These are phyloP conservation scores for Argentina anserina DNA, from an alignment of 306 rosid genomes.

Conservation along the genomic window DNA sequence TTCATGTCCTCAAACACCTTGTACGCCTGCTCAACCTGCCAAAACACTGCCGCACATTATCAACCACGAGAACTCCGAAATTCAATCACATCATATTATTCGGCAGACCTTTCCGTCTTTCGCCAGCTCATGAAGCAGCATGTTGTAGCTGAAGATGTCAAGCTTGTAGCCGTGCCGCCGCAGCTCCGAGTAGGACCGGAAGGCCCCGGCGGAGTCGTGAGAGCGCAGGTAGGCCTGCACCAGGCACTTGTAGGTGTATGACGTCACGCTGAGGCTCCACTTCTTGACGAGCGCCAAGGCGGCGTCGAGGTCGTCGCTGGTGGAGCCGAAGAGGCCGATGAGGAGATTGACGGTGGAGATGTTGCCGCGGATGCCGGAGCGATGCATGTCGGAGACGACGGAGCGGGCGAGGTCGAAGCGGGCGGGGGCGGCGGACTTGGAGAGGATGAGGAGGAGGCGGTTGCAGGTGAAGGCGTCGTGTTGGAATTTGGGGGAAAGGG, in stretches of 20 bases:
- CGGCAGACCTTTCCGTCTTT: slow-evolving; percentile 60
- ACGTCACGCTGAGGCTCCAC: slow-evolving; percentile 65
- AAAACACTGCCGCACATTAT: slow-evolving; percentile 34
- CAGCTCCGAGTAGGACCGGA: slow-evolving; percentile 52
- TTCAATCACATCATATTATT: not conserved
- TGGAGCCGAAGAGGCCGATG: slow-evolving; percentile 55
- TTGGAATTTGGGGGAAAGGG: slow-evolving; percentile 54
- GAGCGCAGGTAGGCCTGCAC: slow-evolving; percentile 83
- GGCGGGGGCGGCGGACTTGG: slow-evolving; percentile 52
- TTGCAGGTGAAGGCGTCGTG: slow-evolving; percentile 73
- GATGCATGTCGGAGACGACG: slow-evolving; percentile 58
- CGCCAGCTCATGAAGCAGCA: slow-evolving; percentile 79
- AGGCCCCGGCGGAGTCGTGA: slow-evolving; percentile 43
- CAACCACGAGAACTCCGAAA: slow-evolving; percentile 8
- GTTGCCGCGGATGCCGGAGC: slow-evolving; percentile 43
- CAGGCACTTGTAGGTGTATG: slow-evolving; percentile 82
- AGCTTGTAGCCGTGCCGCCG: slow-evolving; percentile 47
- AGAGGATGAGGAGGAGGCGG: slow-evolving; percentile 79
- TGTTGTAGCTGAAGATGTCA: slow-evolving; percentile 72
- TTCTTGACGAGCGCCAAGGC: slow-evolving; percentile 60
- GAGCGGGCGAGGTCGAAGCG: slow-evolving; percentile 50
- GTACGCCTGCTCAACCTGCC: slow-evolving; percentile 66
- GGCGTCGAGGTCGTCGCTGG: slow-evolving; percentile 44
- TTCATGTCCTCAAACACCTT: slow-evolving; percentile 86
- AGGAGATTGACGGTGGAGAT: slow-evolving; percentile 83